Base-by-base conservation (phyloP, 768 basidiomycete genomes). In the Rhodotorula graminis region DNA sequence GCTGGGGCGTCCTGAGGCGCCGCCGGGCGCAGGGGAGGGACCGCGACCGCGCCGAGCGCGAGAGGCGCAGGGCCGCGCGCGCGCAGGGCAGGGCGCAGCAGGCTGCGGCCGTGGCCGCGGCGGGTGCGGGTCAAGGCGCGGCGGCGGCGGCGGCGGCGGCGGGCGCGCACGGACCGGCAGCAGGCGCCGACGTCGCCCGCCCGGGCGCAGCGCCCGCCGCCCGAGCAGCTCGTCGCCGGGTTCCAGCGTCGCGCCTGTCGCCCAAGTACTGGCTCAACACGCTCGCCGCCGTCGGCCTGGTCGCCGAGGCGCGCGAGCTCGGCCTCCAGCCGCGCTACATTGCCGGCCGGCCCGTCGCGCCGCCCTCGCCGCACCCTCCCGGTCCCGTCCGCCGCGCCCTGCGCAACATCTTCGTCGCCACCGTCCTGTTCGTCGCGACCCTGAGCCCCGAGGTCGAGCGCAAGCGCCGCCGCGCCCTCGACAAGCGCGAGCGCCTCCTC, bases 401-500 rank as follows among this genome's bases (percentile, higher is more conserved):
- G 19, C 50, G 71, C 37, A 71, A 53, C 40, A 65, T 71, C 5
- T 16, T 40, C 33, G 61, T 73, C 19, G 72, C 65, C 33, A 4
- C 65, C 23, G 75, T 78, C 19, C 65, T 78, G 27, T 79, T 79
- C 63, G 18, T 79, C 15, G 78, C 71, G 40, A 79, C 78, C n/a
- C 57, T 79, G 23, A 66, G 69, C 16, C 78, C 78, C 5, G 78
- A 77, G 49, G 67, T 79, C 3, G 78, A 79, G 64, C 60, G 73
- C 47, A 74, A 78, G 64, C 37, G 78, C 40, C 73, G 70, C 47
- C 69, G 69, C 64, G 78, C 78, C n/a, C 40, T 79, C 50, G 75
- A 77, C 61, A 77, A 77, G 74, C 52, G 78, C 44, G 73, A 77
- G n/a, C 61, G 73, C 56, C 27, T 75, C 56, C 27, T 72, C 16